Evolutionary conservation across 2,329 filamentous ascomycete genomes (phyloP), one percentile per base, ranked within the genome.

Genomic region (Aureobasidium subglaciale): DNA sequence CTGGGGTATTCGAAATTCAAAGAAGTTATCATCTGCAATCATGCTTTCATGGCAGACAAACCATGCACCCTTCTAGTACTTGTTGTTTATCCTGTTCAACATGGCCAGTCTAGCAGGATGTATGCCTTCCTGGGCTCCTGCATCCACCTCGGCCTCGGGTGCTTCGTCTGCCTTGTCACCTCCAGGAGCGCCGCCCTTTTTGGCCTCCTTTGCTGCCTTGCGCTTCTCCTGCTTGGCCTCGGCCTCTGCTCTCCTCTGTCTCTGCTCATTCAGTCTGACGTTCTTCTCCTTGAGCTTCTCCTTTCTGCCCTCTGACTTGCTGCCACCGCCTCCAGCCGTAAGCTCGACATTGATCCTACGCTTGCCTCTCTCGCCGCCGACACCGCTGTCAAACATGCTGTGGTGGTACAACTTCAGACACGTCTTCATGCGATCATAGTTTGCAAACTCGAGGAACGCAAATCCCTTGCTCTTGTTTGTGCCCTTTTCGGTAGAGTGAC

Each of bases 361-460:
- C 50, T 84, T 74, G 15, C 60, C 76, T 74, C 71, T 84, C 76
- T 68, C 63, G 56, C 64, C 62, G 30, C 60, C 58, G 48, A 60
- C 63, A n/a, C 58, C 62, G 30, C 56, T 77, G 71, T 82, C 75
- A 68, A 96, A 95, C 60, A 79, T 79, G 58, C 83, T 87, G 73
- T 96, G 91, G 73, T 97, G 91, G 73, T 92, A 92, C 61, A 90
- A 83, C 71, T 91, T 88, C 59, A 97, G 78, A 67, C 90, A 95
- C 29, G 89, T 93, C 77, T 95, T 88, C 90, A 96, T 95, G 67
- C 87, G 83, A 71, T 91, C 87, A 73, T 85, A 95, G 62, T 84
- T 80, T 61, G 84, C 84, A 68, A 96, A 97, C 71, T 97, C 92
- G 63, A 97, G 77, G 70, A 96, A 95, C 5, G 88, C 90, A 64